Evolutionary conservation across 1,284 basidiomycete genomes (phyloP).

Genomic region (Lentinula novae-zelandiae): DNA sequence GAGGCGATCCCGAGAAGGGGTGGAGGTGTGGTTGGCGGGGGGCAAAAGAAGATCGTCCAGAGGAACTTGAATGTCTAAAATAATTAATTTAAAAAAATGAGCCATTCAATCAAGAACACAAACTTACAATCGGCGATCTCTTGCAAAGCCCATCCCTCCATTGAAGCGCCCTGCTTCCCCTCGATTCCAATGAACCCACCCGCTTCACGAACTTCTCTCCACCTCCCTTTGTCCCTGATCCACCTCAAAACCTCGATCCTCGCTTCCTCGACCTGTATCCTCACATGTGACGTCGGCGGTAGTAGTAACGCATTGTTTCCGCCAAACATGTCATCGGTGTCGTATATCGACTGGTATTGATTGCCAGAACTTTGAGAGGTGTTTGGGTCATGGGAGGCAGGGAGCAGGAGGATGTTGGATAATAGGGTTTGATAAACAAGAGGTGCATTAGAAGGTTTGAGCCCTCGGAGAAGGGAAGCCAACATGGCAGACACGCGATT

Average conservation of each 20-base stretch:
- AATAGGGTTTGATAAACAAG: constrained; percentile 57
- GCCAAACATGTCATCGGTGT: not conserved
- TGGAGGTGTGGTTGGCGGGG: constrained; percentile 13
- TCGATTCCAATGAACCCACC: constrained; percentile 50
- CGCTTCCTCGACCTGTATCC: constrained; percentile 13
- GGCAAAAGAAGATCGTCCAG: constrained; percentile 66
- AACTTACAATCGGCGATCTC: constrained; percentile 81
- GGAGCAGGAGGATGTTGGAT: constrained; percentile 66
- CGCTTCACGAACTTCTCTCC: constrained; percentile 10
- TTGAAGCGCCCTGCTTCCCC: not conserved
- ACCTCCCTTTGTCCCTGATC: constrained; percentile 9
- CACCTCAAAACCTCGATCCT: constrained; percentile 10
- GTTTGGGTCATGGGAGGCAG: constrained; percentile 50
- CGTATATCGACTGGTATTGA: constrained; percentile 27
- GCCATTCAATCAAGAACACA: not conserved
- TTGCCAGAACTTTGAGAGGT: constrained; percentile 31
- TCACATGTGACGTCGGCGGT: constrained; percentile 10
- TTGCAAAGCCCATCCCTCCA: constrained; percentile 85
- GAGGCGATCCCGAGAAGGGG: constrained; percentile 23
- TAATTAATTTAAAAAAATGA: not conserved
- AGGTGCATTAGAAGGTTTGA: constrained; percentile 17
- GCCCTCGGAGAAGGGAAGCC: constrained; percentile 34
- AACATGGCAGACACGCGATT: constrained; percentile 73
- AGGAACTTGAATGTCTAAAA: constrained; percentile 73
- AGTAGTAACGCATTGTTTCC: constrained; percentile 1